Conservation (phyloP, 768 basidiomycete genomes). For the Leccinum barrowsii region DNA sequence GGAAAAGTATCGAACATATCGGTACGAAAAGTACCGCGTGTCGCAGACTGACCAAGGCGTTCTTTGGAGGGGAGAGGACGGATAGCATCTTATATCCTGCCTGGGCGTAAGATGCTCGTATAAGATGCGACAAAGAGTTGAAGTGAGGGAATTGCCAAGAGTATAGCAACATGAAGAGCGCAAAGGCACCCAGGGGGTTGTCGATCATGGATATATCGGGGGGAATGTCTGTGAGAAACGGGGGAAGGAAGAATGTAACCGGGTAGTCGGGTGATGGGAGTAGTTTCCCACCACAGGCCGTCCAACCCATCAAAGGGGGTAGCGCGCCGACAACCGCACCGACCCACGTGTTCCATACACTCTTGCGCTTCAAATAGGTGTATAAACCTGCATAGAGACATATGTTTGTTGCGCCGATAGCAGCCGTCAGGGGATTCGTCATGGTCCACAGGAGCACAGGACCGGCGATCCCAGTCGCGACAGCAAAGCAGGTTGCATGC, state of each 20-base stretch:
- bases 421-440: slow-evolving; percentile 83
- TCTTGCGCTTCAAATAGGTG: slow-evolving; percentile 87
- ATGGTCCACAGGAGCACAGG: slow-evolving; percentile 73
- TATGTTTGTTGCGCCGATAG: slow-evolving; percentile 81
- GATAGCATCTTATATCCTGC: slow-evolving; percentile 94
- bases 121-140: slow-evolving; percentile 84
- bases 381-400: slow-evolving; percentile 88
- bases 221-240: slow-evolving; percentile 44
- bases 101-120: slow-evolving; percentile 86
- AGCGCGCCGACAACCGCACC: slow-evolving; percentile 89
- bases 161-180: slow-evolving; percentile 81
- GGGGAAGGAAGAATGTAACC: slow-evolving; percentile 56
- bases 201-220: slow-evolving; percentile 55
- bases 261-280: slow-evolving; percentile 63
- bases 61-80: slow-evolving; percentile 71
- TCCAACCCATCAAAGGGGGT: slow-evolving; percentile 98
- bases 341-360: slow-evolving; percentile 87
- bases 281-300: slow-evolving; percentile 82
- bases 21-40: slow-evolving; percentile 76
- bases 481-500: slow-evolving; percentile 80
- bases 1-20: slow-evolving; percentile 75
- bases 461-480: slow-evolving; percentile 73
- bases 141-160: slow-evolving; percentile 99
- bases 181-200: slow-evolving; percentile 78
- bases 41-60: slow-evolving; percentile 81